Base-by-base conservation (phyloP, 768 basidiomycete genomes). In the Clitopilus hobsonii region DNA sequence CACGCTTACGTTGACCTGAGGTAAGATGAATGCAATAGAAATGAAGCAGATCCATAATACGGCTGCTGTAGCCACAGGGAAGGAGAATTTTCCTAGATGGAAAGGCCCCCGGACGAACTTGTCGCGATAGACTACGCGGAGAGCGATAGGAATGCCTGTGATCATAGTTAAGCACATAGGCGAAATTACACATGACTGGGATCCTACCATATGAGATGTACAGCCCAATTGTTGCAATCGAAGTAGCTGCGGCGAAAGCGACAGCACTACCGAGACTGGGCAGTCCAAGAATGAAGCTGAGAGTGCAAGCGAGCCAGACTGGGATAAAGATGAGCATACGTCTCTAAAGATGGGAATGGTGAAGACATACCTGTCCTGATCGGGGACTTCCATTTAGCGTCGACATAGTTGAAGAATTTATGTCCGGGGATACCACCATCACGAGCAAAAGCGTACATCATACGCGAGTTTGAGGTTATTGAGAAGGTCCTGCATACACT, bases 401-500 rank as follows among this genome's bases (percentile, higher is more conserved):
- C 80, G 29, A 89, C 88, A 58, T 83, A 78, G 60, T 80, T 79
- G 68, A 89, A 84, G 68, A 84, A 88, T 29, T 64, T 75, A 57
- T 83, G 83, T 11, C 83, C 86, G 0, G 89, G 88, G 23, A 89
- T 76, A 10, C 80, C 88, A 0, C 87, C 84, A 65, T 92, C 89
- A 30, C 89, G 79, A 3, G 86, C 78, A 62, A 90, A 91, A 0
- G 88, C 85, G 64, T 84, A 92, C 85, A 88, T 88, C 89, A 91
- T 91, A 0, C 89, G 77, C 3, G 84, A 87, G 64, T 91, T 92
- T 0, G 84, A 84, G 0, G 89, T 89, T 50, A 92, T 70, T 0
- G 87, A 89, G 70, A 91, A 91, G 0, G 85, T 87, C 13, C 86
- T 85, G 27, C 5, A 24, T 54, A 5, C 7, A 22, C 28, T 16